phyloP scores from a whole-genome alignment of 306 rosid genomes.

The Mimosa bimucronata region DNA sequence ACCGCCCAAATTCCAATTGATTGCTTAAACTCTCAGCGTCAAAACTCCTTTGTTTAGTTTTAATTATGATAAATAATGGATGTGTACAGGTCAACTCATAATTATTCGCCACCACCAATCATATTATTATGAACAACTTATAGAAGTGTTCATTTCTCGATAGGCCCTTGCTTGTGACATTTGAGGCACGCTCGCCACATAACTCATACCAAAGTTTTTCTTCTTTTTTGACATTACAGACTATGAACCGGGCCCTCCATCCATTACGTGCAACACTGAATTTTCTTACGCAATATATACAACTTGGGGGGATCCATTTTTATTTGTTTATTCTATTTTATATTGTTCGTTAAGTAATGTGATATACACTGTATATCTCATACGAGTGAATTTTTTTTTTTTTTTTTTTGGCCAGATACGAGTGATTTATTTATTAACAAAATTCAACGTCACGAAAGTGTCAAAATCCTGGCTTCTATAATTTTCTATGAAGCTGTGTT shows the following conservation, averaged over 20 bases:
- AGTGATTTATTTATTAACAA: background rate
- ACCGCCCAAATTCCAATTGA: background rate
- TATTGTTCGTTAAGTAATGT: background rate
- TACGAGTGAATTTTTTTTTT: too few species aligned
- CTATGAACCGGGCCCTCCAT: background rate
- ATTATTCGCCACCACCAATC: background rate
- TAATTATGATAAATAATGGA: background rate
- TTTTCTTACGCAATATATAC: too few species aligned
- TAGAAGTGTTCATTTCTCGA: background rate
- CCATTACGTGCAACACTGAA: background rate
- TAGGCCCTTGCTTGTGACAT: background rate
- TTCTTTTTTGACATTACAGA: background rate
- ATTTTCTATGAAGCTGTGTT: background rate
- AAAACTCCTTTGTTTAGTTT: background rate
- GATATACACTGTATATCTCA: background rate
- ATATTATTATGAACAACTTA: background rate
- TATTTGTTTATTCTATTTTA: background rate
- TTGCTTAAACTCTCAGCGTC: background rate
- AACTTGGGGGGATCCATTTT: background rate
- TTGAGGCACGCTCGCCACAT: background rate
- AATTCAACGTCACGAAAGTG: background rate
- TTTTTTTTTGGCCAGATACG: too few species aligned
- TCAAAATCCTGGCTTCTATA: slow-evolving; percentile 7
- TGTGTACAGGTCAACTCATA: background rate
- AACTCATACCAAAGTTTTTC: background rate